Base-by-base conservation (phyloP, 768 basidiomycete genomes). In the Lactarius psammicola region DNA sequence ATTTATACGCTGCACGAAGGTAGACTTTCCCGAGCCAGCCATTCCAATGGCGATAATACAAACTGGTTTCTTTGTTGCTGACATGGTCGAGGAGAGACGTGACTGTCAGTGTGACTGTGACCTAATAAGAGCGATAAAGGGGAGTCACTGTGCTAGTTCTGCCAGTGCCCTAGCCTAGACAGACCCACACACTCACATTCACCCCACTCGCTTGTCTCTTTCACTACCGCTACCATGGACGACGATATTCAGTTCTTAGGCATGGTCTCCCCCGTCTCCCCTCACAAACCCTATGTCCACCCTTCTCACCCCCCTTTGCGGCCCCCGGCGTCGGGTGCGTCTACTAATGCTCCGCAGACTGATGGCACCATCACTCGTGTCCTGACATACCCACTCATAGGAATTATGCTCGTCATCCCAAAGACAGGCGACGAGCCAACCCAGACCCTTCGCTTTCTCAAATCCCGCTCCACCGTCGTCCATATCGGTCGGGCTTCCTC, bases 21-120 rank as follows among this genome's bases (percentile, higher is more conserved):
- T 98, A 7, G 97, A 98, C 80, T 98, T 98, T 67, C 96, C 96
- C 3, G 93, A 93, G 5, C 95, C 95, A 0, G 95, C 95, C 94
- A 96, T 96, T 26, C 95, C 95, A 67, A 97, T 95, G 49, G 91
- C 88, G 69, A 97, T 87, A 60, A 97, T 92, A 5, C 90, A 87
- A 8, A 88, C 82, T 0, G 94, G 92, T 72, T 92, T 86, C 72
- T 86, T 77, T 74, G 3, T 17, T 56, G n/a, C 17, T n/a, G 36
- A 38, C 42, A 23, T 26, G 40, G 46, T 46, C 30, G 40, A 61
- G n/a, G 28, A 49, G 31, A n/a, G 4, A 10, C 15, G 26, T 46
- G 60, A 61, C 40, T 3, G 2, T 34, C 4, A n/a, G 18, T 61
- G 67, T 51, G 11, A 51, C 49, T 3, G 49, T 51, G 49, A 51